Conservation (phyloP, 2,329 filamentous ascomycete genomes). For the Neodidymelliopsis sp. region DNA sequence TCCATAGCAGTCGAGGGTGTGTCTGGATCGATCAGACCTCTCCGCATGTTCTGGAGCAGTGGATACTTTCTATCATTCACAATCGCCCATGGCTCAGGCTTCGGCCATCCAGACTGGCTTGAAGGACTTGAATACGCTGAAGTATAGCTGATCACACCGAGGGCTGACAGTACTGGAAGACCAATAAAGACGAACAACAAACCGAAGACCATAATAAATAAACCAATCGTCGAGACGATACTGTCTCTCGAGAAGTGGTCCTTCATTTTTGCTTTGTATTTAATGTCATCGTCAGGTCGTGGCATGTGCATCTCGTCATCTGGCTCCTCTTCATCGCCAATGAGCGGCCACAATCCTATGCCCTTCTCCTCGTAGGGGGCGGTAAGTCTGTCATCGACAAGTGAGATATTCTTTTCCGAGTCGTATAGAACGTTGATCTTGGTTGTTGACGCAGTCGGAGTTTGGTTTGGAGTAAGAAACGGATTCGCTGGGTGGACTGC, state of each 20-base stretch:
- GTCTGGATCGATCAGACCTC: constrained; percentile 60
- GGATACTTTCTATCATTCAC: constrained; percentile 59
- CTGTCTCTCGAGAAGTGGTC: constrained; percentile 57
- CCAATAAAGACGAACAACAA: constrained; percentile 60
- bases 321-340: constrained; percentile 59
- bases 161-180: constrained; percentile 58
- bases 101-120: constrained; percentile 43
- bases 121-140: constrained; percentile 51
- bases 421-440: constrained; percentile 33
- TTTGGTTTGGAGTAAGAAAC: constrained; percentile 41
- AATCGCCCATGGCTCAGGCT: constrained; percentile 52
- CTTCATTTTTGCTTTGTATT: constrained; percentile 51
- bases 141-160: constrained; percentile 50
- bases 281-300: constrained; percentile 57
- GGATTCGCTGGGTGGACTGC: constrained; percentile 26
- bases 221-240: constrained; percentile 53
- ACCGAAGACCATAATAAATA: constrained; percentile 56
- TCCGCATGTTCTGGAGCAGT: constrained; percentile 57
- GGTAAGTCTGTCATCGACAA: constrained; percentile 57
- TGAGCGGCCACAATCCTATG: constrained; percentile 54
- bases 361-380: constrained; percentile 54
- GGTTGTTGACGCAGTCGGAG: constrained; percentile 39
- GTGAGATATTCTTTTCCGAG: constrained; percentile 45
- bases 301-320: constrained; percentile 65
- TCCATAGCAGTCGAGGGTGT: constrained; percentile 58